These are phyloP conservation scores for Myxozyma mucilagina DNA, from an alignment of 805 yeast species.

Conservation along the genomic window DNA sequence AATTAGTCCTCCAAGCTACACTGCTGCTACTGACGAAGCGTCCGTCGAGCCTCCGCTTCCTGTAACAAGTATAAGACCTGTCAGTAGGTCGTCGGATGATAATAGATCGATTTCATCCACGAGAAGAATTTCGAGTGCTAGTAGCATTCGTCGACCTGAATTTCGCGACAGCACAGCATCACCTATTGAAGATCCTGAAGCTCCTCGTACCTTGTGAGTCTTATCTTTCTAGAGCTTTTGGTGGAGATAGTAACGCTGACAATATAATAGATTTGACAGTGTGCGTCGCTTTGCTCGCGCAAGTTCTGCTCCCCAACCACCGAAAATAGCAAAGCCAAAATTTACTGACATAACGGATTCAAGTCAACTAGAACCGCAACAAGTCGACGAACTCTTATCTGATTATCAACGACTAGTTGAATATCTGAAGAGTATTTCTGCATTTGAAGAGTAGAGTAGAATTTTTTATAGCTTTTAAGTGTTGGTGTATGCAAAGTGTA, in stretches of 20 bases:
- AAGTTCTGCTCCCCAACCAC: neutral
- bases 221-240: neutral
- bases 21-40: neutral
- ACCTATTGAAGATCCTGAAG: neutral
- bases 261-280: slow-evolving; percentile 11
- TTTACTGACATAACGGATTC: slow-evolving; percentile 30
- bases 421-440: slow-evolving; percentile 35
- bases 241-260: neutral
- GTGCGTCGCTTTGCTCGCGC: slow-evolving; percentile 16
- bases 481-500: no score
- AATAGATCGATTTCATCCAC: neutral
- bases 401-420: slow-evolving; percentile 44
- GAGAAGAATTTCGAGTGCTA: neutral
- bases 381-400: slow-evolving; percentile 39
- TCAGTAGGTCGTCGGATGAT: neutral
- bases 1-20: neutral
- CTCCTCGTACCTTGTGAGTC: slow-evolving; percentile 8
- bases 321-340: slow-evolving; percentile 14
- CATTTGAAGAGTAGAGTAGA: slow-evolving; percentile 31
- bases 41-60: neutral
- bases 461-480: neutral
- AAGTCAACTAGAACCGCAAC: slow-evolving; percentile 41
- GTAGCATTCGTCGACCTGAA: slow-evolving; percentile 4
- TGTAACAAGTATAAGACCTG: neutral
- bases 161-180: neutral